A percentile compares a stretch with the other conserved stretches of the same genome.
These are phyloP conservation scores for Diplotaxis tenuifolia DNA, from an alignment of 345 rosid genomes.

Conservation along the genomic window DNA sequence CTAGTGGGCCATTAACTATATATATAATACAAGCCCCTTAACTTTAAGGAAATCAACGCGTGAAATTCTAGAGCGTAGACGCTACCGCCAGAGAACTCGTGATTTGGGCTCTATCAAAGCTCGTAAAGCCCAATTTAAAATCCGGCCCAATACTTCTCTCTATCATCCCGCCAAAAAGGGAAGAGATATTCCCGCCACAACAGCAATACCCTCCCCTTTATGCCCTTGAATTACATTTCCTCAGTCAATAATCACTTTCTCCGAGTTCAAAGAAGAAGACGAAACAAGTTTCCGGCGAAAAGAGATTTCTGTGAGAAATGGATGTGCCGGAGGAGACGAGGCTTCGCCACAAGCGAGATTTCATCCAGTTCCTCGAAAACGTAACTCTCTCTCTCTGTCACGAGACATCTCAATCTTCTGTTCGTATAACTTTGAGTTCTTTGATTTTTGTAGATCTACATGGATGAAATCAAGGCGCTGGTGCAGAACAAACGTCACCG, in stretches of 20 bases:
- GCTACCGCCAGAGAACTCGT: too few relatives aligned
- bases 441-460: constrained; percentile 47
- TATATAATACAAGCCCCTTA: too few relatives aligned
- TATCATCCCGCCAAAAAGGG: constrained; percentile 36
- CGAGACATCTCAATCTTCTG: neutral
- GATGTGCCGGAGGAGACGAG: constrained; percentile 64
- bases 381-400: constrained; percentile 37
- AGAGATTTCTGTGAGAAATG: constrained; percentile 37
- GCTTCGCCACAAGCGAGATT: constrained; percentile 75
- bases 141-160: neutral
- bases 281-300: too few relatives aligned
- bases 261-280: neutral
- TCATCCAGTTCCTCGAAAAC: constrained; percentile 68
- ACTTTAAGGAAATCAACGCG: too few relatives aligned
- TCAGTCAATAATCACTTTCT: neutral
- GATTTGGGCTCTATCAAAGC: too few relatives aligned
- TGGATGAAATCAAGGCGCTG: constrained; percentile 80
- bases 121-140: neutral
- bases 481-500: constrained; percentile 87
- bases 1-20: too few relatives aligned
- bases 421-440: neutral
- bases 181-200: constrained; percentile 6
- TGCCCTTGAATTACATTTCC: neutral
- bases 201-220: neutral
- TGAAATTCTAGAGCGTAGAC: too few relatives aligned